Base-by-base conservation (phyloP, 1,284 basidiomycete species). In the Moniliophthora roreri region DNA sequence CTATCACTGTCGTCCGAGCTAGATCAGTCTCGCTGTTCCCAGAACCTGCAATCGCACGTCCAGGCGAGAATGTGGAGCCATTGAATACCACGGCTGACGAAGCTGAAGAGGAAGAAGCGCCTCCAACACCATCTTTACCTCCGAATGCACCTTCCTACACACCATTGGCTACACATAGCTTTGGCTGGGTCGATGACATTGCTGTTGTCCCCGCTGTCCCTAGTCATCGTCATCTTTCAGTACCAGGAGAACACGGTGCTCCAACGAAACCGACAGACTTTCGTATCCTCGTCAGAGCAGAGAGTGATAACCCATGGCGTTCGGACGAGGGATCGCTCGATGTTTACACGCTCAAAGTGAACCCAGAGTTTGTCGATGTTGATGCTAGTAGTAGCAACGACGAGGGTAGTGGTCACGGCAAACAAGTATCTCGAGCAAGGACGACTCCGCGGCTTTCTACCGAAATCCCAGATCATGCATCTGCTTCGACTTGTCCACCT, bases 121-220 rank as follows among this genome's bases (percentile, higher is more conserved):
- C 40, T 18, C 15, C 40, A 15, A 4, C 26, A 24, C 24, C 15
- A 18, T 21, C n/a, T 23, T 44, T 16, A 28, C 24, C 44, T 16
- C 24, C 44, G 8, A 26, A 53, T n/a, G 53, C 21, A 1, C 57
- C 55, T 10, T 57, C 66, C 3, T 70, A 71, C 40, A 37, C 60
- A 0, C 74, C 81, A 4, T 60, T 79, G 23, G 72, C 73, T 0
- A 67, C 57, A 20, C 74, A 78, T 57, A 76, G 79, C 8, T 84
- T 85, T 59, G 84, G 84, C 18, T 86, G 84, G 84, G 76, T 84
- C 8, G 84, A 86, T 48, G 78, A 78, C 83, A 76, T 84, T 8
- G 84, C 85, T 48, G 78, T 79, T 4, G 72, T 82, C 21, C 74
- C 75, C 1, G 73, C 80, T 1, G 62, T 74, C 0, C 60, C 72